Evolutionary conservation across 2,329 filamentous ascomycete species (phyloP).

Genomic region (Zymoseptoria brevis): DNA sequence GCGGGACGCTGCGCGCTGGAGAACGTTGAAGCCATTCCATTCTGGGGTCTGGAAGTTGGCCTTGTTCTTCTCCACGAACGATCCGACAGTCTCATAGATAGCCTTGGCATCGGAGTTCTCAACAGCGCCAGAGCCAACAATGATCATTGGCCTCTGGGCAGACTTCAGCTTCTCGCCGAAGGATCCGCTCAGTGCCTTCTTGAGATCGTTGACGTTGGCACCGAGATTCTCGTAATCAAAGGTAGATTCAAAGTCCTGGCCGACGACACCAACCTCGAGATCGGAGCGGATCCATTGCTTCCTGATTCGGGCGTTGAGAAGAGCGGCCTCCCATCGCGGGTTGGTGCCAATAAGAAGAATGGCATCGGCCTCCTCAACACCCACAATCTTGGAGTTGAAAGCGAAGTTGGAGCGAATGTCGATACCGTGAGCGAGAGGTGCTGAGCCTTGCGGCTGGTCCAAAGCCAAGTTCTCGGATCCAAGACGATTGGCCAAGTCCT

Average conservation of each 20-base stretch:
- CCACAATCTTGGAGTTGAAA: slow-evolving; percentile 92
- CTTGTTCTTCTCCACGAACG: slow-evolving; percentile 89
- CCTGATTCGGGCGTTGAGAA: slow-evolving; percentile 89
- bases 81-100: slow-evolving; percentile 83
- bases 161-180: slow-evolving; percentile 88
- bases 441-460: slow-evolving; percentile 75
- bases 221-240: slow-evolving; percentile 94
- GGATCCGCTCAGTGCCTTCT: slow-evolving; percentile 72
- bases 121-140: slow-evolving; percentile 83
- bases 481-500: slow-evolving; percentile 93
- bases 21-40: slow-evolving; percentile 96
- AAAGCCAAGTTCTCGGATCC: slow-evolving; percentile 92
- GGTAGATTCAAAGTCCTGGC: slow-evolving; percentile 84
- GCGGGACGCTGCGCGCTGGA: slow-evolving; percentile 87
- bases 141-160: slow-evolving; percentile 92
- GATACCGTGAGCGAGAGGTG: slow-evolving; percentile 82
- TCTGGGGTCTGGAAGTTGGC: slow-evolving; percentile 78
- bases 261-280: slow-evolving; percentile 83
- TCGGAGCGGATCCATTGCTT: slow-evolving; percentile 98
- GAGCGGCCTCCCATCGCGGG: slow-evolving; percentile 87
- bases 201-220: slow-evolving; percentile 67
- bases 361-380: slow-evolving; percentile 86
- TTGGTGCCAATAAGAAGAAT: slow-evolving; percentile 93
- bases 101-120: slow-evolving; percentile 88
- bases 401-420: slow-evolving; percentile 91